Evolutionary conservation across 495 filamentous ascomycete species (phyloP), one percentile per base, ranked within the genome.

Genomic region (Aspergillus incahuasiensis): DNA sequence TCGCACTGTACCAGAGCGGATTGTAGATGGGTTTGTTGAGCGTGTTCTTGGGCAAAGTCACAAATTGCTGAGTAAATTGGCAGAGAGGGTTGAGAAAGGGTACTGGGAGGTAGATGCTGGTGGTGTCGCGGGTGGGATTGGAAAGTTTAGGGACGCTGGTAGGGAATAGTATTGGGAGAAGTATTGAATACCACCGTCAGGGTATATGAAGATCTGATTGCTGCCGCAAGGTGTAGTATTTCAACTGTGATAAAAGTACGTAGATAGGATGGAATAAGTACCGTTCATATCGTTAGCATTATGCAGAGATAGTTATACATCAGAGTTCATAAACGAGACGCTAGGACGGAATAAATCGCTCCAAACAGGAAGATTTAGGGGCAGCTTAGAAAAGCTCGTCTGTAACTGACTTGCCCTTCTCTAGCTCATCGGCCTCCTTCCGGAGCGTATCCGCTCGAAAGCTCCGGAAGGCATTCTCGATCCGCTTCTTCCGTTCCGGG

Each of bases 361-460:
- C 9, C 9, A 5, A 30, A 30, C 28, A 30, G 2, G 7, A 1
- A 3, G 15, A 46, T 6, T 8, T 15, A 47, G n/a, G n/a, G n/a
- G n/a, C 35, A 48, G 6, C 9, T 59, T 34, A 68, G 52, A 67
- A 67, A 63, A 72, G 63, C 47, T 68, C 55, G 5, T 64, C 63
- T 4, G 59, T 61, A 9, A 66, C 60, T 25, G 53, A 65, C 7
- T 63, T 58, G 3, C 66, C 71, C 2, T 66, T 69, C 63, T 88
- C 83, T 55, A 88, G 52, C 7, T 54, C 57, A 56, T 83, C 72
- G 1, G 84, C 74, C 63, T 88, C 73, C 50, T 73, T 75, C 53
- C 82, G 74, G 54, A 88, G 64, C 15, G 80, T 74, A 67, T 89
- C 86, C 0, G 80, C 80, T 40, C 77, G 79, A 62, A 86, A 87